Evolutionary conservation across 495 filamentous ascomycete genomes (phyloP), one percentile per base, ranked within the genome.

Genomic region (Hypoxylon crocopeplum): DNA sequence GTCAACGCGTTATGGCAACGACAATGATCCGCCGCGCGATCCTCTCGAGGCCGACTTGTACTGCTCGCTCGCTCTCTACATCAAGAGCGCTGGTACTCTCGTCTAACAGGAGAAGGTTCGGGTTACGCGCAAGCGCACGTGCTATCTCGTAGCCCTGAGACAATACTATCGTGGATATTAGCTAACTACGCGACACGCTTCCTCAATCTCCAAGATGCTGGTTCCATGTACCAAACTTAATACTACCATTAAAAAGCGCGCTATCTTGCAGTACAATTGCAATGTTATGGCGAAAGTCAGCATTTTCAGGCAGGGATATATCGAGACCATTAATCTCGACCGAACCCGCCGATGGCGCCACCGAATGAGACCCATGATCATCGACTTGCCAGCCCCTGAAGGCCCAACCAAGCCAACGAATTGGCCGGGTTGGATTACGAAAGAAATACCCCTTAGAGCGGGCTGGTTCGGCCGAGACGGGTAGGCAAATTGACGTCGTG

Each of bases 1-100:
- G 68, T 0, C 89, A 73, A 72, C 93, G 91, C n/a, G 86, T 80
- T 30, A 95, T 88, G 16, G 91, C 86, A 41, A 96, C 84, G 0
- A 89, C 89, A 0, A 91, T 96, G 32, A 86, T 82, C 2, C 84
- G 85, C 19, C 47, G 50, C 7, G 72, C 64, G 4, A 74, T 73
- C 17, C 64, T 56, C 5, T 73, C 66, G 7, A 79, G 48, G 0
- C 69, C 75, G 10, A 47, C 46, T 44, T 77, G 74, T 0, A 77
- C 72, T 7, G 74, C 38, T 29, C 63, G 63, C 53, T 82, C 78
- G 0, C 66, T 71, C 51, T 79, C 68, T 0, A 82, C 70, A 61
- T 87, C 87, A 13, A 91, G 64, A 0, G 84, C 81, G 19, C 70
- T 81, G 0, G 89, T 91, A 7, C 88, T 86, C 64, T 93, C 89